Base-by-base conservation (phyloP, 306 rosid species). In the Vachellia pachyceras region DNA sequence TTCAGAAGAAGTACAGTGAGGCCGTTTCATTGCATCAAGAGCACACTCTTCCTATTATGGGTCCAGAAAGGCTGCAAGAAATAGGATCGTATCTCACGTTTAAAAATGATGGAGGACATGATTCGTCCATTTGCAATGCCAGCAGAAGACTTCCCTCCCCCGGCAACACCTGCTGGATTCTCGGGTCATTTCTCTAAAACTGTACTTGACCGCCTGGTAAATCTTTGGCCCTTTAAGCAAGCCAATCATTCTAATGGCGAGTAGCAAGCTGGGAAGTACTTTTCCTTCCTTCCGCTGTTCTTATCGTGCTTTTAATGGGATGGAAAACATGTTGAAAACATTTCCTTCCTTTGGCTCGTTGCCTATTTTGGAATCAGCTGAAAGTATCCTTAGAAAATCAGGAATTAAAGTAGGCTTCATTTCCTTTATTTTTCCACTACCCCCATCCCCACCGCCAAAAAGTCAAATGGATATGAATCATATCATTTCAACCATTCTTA, bases 41-140 rank as follows among this genome's bases (percentile, higher is more conserved):
- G 88, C 99, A 95, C 83, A 93, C 97, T 3, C 89, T 95, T 22
- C 97, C 99, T 3, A 93, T 95, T 54, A 91, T 89, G 94, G 99
- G 99, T 83, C 99, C 99, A 58, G 99, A 95, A 88, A 93, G 99
- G 93, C 90, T 95, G 46, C 97, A 95, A 83, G 99, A 95, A 82
- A 86, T 90, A 54, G 97, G 97, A 65, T 93, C 97, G 7, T 95
- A 79, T 86, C 95, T 93, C 36, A 91, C 97, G 7, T 79, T 95
- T 17, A 97, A 95, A 95, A 44, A 91, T 86, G 81, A 90, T 91
- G 95, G 99, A 95, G 83, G 86, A 39, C 85, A 91, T 95, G 99
- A 29, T 91, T 78, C 97, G 83, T 37, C 93, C 94, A 35, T 95
- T 91, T 84, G 97, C 99, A 2, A 95, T 95, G 99, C 97, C 99